phyloP scores from a whole-genome alignment of 371 early-diverging fungal genomes.

The Lichtheimia hyalospora region DNA sequence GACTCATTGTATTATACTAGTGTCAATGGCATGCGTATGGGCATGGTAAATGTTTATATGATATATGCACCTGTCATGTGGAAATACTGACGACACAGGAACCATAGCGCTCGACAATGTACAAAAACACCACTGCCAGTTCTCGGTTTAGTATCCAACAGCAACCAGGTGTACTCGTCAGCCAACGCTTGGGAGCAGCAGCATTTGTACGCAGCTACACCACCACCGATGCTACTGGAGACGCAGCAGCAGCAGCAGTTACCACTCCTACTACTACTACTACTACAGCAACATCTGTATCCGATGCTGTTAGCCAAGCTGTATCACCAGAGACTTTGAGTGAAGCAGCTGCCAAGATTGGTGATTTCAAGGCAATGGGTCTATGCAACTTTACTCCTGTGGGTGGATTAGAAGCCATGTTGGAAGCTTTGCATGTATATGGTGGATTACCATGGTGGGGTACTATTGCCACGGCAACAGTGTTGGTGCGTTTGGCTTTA shows the following conservation, averaged over 20 bases:
- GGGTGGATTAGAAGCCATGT: conserved; percentile 68
- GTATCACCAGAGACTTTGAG: background rate
- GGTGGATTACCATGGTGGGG: conserved; percentile 95
- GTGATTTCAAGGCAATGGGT: conserved; percentile 80
- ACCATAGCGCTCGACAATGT: background rate
- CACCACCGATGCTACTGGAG: background rate
- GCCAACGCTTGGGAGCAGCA: conserved; percentile 4
- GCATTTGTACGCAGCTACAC: conserved; percentile 7
- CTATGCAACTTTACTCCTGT: conserved; percentile 77
- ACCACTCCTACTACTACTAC: too few species aligned
- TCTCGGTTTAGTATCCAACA: background rate
- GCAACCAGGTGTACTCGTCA: background rate
- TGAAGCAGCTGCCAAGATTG: conserved; percentile 64
- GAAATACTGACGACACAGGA: background rate
- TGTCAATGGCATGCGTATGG: too few species aligned
- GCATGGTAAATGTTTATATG: background rate
- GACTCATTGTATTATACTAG: background rate
- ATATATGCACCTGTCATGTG: background rate
- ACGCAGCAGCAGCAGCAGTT: background rate
- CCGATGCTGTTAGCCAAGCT: background rate
- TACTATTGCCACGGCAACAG: conserved; percentile 74
- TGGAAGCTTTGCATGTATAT: conserved; percentile 81
- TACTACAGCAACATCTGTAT: background rate
- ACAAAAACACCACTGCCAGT: background rate
- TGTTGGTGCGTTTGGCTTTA: conserved; percentile 70